Evolutionary conservation across 306 rosid species (phyloP).

Genomic region (Rosa lucieae): DNA sequence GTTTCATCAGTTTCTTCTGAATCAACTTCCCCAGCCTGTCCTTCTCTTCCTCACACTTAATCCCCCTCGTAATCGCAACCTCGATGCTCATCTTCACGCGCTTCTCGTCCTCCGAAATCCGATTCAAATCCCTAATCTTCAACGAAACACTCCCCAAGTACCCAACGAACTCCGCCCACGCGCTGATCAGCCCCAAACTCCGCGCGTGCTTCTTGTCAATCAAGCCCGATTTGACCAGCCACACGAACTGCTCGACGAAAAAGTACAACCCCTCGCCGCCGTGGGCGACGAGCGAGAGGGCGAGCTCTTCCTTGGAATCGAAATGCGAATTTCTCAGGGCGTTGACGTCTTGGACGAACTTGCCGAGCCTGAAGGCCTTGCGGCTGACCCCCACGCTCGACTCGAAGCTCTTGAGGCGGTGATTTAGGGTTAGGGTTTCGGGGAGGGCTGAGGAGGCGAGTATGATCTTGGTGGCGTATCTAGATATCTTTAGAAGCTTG

Average conservation of each 20-base stretch:
- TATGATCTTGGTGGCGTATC: constrained; percentile 73
- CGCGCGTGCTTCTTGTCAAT: constrained; percentile 43
- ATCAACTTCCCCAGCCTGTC: constrained; percentile 44
- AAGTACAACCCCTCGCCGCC: constrained; percentile 82
- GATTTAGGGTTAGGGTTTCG: constrained; percentile 42
- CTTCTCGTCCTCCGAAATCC: constrained; percentile 51
- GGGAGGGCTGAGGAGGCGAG: constrained; percentile 60
- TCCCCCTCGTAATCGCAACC: constrained; percentile 35
- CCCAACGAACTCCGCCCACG: constrained; percentile 61
- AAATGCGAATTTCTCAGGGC: constrained; percentile 47
- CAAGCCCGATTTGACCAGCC: constrained; percentile 79
- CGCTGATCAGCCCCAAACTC: constrained; percentile 42
- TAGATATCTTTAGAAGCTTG: constrained; percentile 81
- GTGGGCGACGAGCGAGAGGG: constrained; percentile 52
- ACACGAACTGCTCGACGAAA: constrained; percentile 79
- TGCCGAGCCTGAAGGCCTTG: constrained; percentile 87
- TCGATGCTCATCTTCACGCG: constrained; percentile 52
- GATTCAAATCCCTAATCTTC: constrained; percentile 57
- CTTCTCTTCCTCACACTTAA: constrained; percentile 36
- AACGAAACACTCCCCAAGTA: constrained; percentile 51
- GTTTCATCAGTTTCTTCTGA: constrained; percentile 67
- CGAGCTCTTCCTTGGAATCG: constrained; percentile 33
- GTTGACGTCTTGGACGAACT: constrained; percentile 84
- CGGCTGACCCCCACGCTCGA: constrained; percentile 88
- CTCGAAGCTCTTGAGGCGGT: constrained; percentile 75